Evolutionary conservation across 1,284 basidiomycete species (phyloP), one percentile per base, ranked within the genome.

Genomic region (Blastosporella zonata): DNA sequence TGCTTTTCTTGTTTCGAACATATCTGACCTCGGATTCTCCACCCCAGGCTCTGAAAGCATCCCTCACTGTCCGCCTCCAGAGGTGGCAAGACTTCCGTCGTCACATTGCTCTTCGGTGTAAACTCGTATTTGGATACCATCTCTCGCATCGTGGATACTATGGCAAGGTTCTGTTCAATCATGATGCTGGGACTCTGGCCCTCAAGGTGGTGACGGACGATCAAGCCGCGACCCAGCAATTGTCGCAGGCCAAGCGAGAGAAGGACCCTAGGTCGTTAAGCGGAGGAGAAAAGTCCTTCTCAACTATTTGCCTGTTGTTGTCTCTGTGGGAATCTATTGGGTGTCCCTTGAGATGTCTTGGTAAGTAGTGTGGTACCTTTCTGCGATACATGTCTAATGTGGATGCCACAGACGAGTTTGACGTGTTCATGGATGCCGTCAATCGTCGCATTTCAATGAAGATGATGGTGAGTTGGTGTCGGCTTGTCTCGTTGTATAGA

Each of bases 221-320:
- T 55, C 84, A 89, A 63, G 73, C 76, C 12, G 68, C 75, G 22
- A 86, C 81, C 2, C 80, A 85, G 66, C 43, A 54, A 13, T 71
- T 68, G 6, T 79, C 85, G 64, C 49, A 54, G 20, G 72, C 68
- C 6, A 72, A 66, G 43, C 69, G 72, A 41, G 81, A 90, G 57
- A 92, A 90, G 67, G 89, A 92, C 61, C 84, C 90, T 3, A 81
- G 82, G 36, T 84, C 88, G 22, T 78, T 99, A 13, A 89, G 86
- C 62, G 95, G 95, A 41, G 95, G 96, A 35, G 96, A 99, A 69
- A 96, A 97, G 64, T 96, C 93, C 4, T 99, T 97, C 71, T 91
- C 93, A 5, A 99, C 97, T 0, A 93, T 98, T 55, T 96, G 93
- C 58, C 69, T 99, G 45, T 72, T 99, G 43, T 72, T 98, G 23